Evolutionary conservation across 2,329 filamentous ascomycete genomes (phyloP).

Genomic region (Cercospora sp.): DNA sequence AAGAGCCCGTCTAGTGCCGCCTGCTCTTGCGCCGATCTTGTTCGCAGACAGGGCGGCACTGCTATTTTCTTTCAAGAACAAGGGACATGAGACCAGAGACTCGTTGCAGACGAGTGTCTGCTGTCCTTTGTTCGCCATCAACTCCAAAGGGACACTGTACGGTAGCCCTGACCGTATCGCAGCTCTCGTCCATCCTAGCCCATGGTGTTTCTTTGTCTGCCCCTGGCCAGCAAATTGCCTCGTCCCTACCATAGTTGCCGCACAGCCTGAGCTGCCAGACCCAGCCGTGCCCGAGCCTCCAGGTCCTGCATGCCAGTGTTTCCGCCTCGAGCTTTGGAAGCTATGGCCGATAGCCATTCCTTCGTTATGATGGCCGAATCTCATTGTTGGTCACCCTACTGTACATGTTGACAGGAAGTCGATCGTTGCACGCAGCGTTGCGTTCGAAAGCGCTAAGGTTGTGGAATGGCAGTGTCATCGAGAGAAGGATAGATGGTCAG

Average conservation of each 20-base stretch:
- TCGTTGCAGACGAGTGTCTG: background rate
- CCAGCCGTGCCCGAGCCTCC: background rate
- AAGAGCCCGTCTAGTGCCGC: background rate
- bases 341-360: background rate
- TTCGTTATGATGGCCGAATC: background rate
- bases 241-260: background rate
- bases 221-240: background rate
- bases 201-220: background rate
- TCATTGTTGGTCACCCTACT: background rate
- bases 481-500: background rate
- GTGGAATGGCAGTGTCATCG: background rate
- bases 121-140: background rate
- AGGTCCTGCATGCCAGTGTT: background rate
- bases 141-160: background rate
- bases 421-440: background rate
- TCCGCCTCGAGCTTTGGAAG: background rate
- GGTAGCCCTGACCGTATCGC: background rate
- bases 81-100: background rate
- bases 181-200: background rate
- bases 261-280: background rate
- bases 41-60: background rate
- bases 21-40: background rate
- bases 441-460: background rate
- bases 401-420: background rate
- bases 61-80: background rate